Base-by-base conservation (phyloP, 2,329 filamentous ascomycete species). In the Cercospora zeae-maydis region DNA sequence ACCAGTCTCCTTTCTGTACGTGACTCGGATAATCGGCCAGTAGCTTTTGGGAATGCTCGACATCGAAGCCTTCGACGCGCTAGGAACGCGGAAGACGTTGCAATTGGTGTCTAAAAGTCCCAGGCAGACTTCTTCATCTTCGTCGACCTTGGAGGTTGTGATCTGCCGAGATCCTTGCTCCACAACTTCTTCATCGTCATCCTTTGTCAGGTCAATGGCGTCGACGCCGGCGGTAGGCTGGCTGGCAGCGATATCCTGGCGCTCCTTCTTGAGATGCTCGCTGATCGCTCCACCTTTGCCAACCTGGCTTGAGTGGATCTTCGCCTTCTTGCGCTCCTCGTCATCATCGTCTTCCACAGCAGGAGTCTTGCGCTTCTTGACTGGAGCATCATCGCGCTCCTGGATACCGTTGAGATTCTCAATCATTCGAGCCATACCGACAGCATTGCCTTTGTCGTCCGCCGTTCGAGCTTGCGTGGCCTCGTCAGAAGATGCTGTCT, bases 371-470 rank as follows among this genome's bases (percentile, higher is more conserved):
- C 87, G 86, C 77, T 93, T 93, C 30, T 49, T 45, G 13, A 82
- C 78, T 19, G 89, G 85, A 72, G 75, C 81, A 70, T 80, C 66
- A 30, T 65, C 79, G 27, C 92, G 88, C 57, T 88, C 83, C 67
- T 90, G 84, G 13, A 96, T 84, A 67, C 88, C 87, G 74, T 93
- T 91, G 73, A 92, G 81, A 33, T 86, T 84, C 75, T 96, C 91
- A 51, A 96, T 85, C 78, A 92, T 85, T 60, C 78, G 78, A 9
- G 83, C 81, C 68, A 86, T 82, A 27, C 85, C 84, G 14, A 60
- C 21, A 7, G 58, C 55, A 27, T 21, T 27, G 27, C 52, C 36
- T 13, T 51, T 39, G 16, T 51, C 11, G 8, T n/a, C 52, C 13
- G 33, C n/a, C 31, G 19, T 13, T 39, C 27, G 55, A 49, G 54